A percentile compares a stretch with the other conserved stretches of the same genome.
Conservation (phyloP, 2,329 filamentous ascomycete species). For the Talaromyces sp. region DNA sequence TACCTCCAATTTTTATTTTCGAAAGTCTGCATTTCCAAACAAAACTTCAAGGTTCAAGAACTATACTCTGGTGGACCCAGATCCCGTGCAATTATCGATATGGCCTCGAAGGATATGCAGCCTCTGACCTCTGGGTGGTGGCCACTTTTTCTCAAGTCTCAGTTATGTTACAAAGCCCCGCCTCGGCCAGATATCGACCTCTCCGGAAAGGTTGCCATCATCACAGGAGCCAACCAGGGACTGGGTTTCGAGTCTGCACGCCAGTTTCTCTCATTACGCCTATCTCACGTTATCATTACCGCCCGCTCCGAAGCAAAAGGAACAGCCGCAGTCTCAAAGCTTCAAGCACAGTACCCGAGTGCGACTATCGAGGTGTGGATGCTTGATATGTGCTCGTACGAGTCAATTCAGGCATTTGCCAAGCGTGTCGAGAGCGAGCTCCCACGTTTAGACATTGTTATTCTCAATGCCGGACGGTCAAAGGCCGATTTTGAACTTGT, state of each 20-base stretch:
- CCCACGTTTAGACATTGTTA: constrained; percentile 37
- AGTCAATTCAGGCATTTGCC: constrained; percentile 27
- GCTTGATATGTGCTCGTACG: constrained; percentile 44
- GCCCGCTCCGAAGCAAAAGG: constrained; percentile 40
- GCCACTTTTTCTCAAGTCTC: background rate
- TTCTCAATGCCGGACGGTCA: constrained; percentile 38
- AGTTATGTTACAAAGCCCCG: background rate
- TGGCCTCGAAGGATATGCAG: background rate
- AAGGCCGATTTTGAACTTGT: constrained; percentile 22
- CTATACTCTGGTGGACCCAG: background rate
- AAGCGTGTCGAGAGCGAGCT: constrained; percentile 31
- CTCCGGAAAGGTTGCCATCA: constrained; percentile 39
- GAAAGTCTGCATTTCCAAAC: background rate
- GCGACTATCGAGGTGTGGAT: constrained; percentile 38
- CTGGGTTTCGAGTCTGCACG: constrained; percentile 46
- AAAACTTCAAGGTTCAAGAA: background rate
- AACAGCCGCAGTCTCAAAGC: constrained; percentile 33
- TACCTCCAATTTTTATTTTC: background rate
- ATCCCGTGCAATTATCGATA: background rate
- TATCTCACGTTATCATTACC: constrained; percentile 41
- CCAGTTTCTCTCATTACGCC: constrained; percentile 40
- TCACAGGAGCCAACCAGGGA: constrained; percentile 50
- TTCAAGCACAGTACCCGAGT: constrained; percentile 21
- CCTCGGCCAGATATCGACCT: background rate
- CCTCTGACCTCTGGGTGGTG: background rate